These are phyloP conservation scores for Aureobasidium sp. DNA, from an alignment of 2,329 filamentous ascomycete genomes.

Conservation along the genomic window DNA sequence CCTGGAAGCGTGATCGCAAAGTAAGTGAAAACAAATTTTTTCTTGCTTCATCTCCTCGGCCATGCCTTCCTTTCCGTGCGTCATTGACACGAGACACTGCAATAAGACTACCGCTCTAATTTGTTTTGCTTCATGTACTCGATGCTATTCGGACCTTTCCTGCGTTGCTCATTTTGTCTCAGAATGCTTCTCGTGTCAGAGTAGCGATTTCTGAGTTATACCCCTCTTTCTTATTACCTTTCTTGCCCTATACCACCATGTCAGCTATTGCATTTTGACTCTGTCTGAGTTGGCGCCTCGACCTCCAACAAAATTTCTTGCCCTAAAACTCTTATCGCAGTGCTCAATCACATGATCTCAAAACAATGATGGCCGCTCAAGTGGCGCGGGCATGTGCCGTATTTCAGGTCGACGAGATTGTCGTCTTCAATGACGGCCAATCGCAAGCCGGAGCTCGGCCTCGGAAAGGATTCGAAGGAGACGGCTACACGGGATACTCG, in stretches of 20 bases:
- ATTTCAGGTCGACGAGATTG: slow-evolving; percentile 75
- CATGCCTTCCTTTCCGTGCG: background rate
- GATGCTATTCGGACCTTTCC: background rate
- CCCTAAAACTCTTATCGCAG: slow-evolving; percentile 34
- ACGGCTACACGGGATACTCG: slow-evolving; percentile 55
- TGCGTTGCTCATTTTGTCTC: background rate
- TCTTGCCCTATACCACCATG: background rate
- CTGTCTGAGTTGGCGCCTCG: background rate
- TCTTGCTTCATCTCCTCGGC: background rate
- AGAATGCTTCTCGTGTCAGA: background rate
- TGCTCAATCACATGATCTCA: slow-evolving; percentile 64
- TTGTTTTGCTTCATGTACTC: background rate
- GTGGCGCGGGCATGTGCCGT: slow-evolving; percentile 75
- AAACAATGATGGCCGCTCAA: slow-evolving; percentile 63
- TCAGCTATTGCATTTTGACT: background rate
- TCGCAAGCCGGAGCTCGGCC: slow-evolving; percentile 20
- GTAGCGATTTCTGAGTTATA: background rate
- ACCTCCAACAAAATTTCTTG: background rate
- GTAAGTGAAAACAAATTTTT: slow-evolving; percentile 39
- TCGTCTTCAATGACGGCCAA: slow-evolving; percentile 70
- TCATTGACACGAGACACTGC: background rate
- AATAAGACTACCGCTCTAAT: background rate
- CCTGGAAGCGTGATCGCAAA: slow-evolving; percentile 70
- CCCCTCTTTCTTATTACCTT: background rate
- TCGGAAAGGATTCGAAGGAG: slow-evolving; percentile 28